A percentile compares a stretch with the other conserved stretches of the same genome.
Conservation (phyloP, 768 basidiomycete species). For the Termitomyces sp. region DNA sequence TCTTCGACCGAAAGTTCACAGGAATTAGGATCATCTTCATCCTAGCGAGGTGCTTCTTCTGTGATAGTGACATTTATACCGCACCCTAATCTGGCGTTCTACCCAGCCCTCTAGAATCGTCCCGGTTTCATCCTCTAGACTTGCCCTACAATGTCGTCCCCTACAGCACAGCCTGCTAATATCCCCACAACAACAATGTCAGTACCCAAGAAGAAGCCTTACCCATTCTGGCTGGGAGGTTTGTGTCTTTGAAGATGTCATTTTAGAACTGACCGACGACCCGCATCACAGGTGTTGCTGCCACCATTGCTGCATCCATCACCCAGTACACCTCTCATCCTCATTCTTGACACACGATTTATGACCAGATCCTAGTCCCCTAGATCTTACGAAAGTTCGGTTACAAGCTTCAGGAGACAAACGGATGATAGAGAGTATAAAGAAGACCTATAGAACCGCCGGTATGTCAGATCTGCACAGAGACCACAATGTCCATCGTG, state of each 20-base stretch:
- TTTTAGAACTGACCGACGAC: not conserved
- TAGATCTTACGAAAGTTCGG: constrained; percentile 89
- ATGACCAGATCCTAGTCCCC: constrained; percentile 39
- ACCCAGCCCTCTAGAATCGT: not conserved
- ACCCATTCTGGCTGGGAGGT: constrained; percentile 87
- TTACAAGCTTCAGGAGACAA: constrained; percentile 91
- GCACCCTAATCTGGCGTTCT: not conserved
- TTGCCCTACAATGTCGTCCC: constrained; percentile 8
- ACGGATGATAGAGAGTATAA: constrained; percentile 78
- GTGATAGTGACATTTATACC: constrained; percentile 2
- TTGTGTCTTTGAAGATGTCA: constrained; percentile 12
- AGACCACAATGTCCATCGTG: constrained; percentile 11
- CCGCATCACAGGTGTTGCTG: constrained; percentile 58
- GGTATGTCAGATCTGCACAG: constrained; percentile 33
- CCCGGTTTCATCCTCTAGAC: constrained; percentile 4
- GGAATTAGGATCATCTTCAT: constrained; percentile 2
- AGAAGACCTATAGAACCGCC: constrained; percentile 77
- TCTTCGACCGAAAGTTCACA: not conserved
- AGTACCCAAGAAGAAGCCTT: constrained; percentile 55
- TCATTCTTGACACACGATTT: not conserved
- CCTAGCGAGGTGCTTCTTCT: constrained; percentile 1
- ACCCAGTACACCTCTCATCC: constrained; percentile 57
- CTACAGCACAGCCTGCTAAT: constrained; percentile 6
- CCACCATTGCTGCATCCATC: constrained; percentile 83
- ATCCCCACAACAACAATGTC: not conserved